Evolutionary conservation across 768 basidiomycete genomes (phyloP), one percentile per base, ranked within the genome.

Genomic region (Tephrocybe sp.): DNA sequence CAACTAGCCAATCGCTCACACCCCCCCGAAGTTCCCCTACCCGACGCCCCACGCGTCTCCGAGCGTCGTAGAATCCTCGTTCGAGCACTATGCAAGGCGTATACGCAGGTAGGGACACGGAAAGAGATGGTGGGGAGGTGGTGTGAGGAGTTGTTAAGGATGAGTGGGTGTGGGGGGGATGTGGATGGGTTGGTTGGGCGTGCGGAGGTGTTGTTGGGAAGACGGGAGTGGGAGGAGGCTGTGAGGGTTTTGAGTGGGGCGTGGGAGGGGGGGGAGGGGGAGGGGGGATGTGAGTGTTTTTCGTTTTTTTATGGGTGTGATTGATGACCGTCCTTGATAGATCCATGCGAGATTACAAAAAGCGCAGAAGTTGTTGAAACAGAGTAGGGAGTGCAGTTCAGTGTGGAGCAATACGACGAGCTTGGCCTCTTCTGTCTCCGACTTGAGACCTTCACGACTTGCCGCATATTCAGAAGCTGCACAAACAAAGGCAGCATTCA

Each of bases 201-300:
- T 49, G 91, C 79, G 1, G 94, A 97, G 66, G 77, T 73, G 2
- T 55, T 85, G 54, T 59, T 94, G 54, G 77, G 75, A 47, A 80
- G 83, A 47, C 91, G 93, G 61, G 83, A 90, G 53, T 97, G 83
- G 79, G 91, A 94, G 39, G 88, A 93, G 49, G 94, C 91, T 1
- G 85, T 93, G 0, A 65, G 89, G 57, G 66, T 80, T 2, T 74
- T 95, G 27, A 87, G 89, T 59, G 76, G 76, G 52, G 95, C 94
- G 10, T 97, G 89, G 50, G 91, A 97, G 67, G 22, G 81, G 82
- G 37, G 95, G 94, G 1, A 71, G 88, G 55, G 75, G 74, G 8
- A 83, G 86, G 59, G 77, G 86, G 12, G 88, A 91, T 63, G 89
- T 91, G n/a, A n/a, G n/a, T n/a, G n/a, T n/a, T n/a, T n/a, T n/a